These are phyloP conservation scores for Dipteronia sinensis DNA, from an alignment of 345 rosid genomes.

Conservation along the genomic window DNA sequence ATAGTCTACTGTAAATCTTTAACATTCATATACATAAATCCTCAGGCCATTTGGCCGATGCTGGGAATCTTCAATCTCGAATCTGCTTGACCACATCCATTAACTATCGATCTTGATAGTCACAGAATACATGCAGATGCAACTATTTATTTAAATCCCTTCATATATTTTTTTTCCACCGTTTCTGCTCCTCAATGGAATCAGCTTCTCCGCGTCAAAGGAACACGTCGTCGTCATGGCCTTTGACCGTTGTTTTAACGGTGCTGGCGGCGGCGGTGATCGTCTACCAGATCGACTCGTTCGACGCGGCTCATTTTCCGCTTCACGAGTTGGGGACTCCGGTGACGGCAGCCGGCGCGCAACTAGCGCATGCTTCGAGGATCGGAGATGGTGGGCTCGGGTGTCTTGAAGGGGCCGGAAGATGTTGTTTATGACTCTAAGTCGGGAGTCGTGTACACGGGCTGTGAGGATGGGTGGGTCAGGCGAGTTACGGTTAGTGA, in stretches of 20 bases:
- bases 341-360: conserved; percentile 20
- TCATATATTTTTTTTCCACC: too few species aligned
- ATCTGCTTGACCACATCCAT: too few species aligned
- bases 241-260: conserved; percentile 20
- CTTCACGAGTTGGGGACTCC: conserved; percentile 28
- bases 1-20: too few species aligned
- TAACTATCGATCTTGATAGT: too few species aligned
- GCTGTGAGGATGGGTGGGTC: conserved; percentile 83
- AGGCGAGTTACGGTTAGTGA: conserved; percentile 57
- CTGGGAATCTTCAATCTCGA: too few species aligned
- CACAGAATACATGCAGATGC: too few species aligned
- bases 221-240: not conserved
- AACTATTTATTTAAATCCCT: too few species aligned
- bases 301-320: conserved; percentile 58
- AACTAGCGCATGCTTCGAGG: conserved; percentile 44
- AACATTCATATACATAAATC: too few species aligned
- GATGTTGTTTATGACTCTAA: conserved; percentile 53
- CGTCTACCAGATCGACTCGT: conserved; percentile 48
- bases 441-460: conserved; percentile 51
- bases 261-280: conserved; percentile 32
- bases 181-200: not conserved
- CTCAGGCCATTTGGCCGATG: too few species aligned
- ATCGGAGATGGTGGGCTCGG: conserved; percentile 49
- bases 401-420: conserved; percentile 54
- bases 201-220: not conserved